Conservation (phyloP, 352 stramenopile genomes). For the Globisporangium spinosum region DNA sequence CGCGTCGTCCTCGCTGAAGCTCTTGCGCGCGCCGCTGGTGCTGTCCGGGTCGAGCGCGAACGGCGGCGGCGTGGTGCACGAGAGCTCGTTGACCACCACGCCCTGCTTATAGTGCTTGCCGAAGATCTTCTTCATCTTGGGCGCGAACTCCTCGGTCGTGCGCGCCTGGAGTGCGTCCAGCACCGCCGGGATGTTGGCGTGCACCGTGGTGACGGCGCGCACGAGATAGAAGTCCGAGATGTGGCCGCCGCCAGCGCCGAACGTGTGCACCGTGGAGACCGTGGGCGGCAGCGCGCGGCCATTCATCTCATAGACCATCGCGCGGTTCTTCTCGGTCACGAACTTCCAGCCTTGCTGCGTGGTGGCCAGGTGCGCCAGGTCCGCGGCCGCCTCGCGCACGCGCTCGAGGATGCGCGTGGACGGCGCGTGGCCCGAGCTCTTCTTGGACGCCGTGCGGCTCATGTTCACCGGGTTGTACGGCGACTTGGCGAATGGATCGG, state of each 20-base stretch:
- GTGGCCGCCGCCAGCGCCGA: conserved; percentile 41
- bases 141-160: conserved; percentile 40
- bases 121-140: conserved; percentile 62
- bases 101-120: conserved; percentile 44
- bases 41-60: conserved; percentile 35
- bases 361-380: conserved; percentile 50
- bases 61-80: conserved; percentile 50
- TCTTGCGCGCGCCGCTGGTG: conserved; percentile 17
- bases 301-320: conserved; percentile 60
- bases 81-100: conserved; percentile 60
- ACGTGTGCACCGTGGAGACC: conserved; percentile 42
- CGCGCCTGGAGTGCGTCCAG: conserved; percentile 44
- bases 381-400: conserved; percentile 50
- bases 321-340: conserved; percentile 43
- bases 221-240: conserved; percentile 68
- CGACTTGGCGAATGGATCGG: conserved; percentile 40
- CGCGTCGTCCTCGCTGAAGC: conserved; percentile 56
- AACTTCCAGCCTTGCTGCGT: conserved; percentile 46
- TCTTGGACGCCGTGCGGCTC: conserved; percentile 43
- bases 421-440: conserved; percentile 50
- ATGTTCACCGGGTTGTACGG: conserved; percentile 36
- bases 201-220: conserved; percentile 52
- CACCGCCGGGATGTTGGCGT: conserved; percentile 39
- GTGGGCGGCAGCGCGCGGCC: conserved; percentile 40
- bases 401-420: conserved; percentile 58